Percentiles rank a stretch among this genome's conserved stretches.
Conservation (phyloP, 2,329 filamentous ascomycete genomes). For the Dryadomyces quercus-mongolicae region DNA sequence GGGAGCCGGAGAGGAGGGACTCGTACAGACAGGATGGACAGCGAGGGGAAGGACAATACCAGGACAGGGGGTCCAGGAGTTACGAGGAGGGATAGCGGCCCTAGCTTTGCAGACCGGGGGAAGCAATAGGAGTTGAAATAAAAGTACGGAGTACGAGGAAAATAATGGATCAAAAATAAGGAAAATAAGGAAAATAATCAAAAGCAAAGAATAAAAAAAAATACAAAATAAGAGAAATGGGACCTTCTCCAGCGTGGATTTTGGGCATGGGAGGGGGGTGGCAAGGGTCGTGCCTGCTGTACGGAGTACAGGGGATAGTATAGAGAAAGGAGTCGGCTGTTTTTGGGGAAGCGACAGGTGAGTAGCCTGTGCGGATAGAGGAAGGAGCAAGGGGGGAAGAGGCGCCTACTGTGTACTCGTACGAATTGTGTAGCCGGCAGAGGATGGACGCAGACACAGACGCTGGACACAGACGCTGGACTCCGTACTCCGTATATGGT, state of each 20-base stretch:
- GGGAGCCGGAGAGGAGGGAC: not conserved
- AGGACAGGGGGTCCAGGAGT: not conserved
- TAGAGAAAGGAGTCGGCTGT: not conserved
- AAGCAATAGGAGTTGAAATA: too few relatives aligned
- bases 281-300: not conserved
- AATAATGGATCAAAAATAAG: too few relatives aligned
- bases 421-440: not conserved
- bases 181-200: too few relatives aligned
- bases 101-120: not conserved
- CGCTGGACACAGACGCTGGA: too few relatives aligned
- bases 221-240: too few relatives aligned
- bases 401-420: not conserved
- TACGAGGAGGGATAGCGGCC: not conserved
- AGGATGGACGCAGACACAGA: too few relatives aligned
- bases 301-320: not conserved
- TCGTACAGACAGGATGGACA: not conserved
- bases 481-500: not conserved
- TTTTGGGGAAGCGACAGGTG: not conserved
- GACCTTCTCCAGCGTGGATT: too few relatives aligned
- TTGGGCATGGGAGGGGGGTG: not conserved
- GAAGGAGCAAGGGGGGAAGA: too few relatives aligned
- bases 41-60: conserved; percentile 5
- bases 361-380: too few relatives aligned
- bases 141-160: too few relatives aligned
- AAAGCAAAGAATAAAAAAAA: too few relatives aligned